A percentile compares a stretch with the other conserved stretches of the same genome.
These are phyloP conservation scores for Nitzschia putrida DNA, from an alignment of 108 stramenopile species.

Conservation along the genomic window DNA sequence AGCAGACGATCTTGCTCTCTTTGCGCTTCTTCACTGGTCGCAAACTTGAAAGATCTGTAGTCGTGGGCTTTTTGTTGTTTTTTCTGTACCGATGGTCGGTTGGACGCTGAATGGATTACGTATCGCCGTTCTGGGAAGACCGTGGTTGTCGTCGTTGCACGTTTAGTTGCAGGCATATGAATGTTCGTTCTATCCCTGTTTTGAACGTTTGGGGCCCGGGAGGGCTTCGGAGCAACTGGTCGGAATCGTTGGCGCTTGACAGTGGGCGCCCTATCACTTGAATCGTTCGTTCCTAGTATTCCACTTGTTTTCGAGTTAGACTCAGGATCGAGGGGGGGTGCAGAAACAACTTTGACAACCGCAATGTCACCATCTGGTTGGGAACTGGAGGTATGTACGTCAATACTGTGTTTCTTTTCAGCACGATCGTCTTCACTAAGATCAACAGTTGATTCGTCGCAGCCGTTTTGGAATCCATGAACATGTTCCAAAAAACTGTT, in stretches of 20 bases:
- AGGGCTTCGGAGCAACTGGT: background rate
- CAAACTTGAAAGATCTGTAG: background rate
- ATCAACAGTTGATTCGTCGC: background rate
- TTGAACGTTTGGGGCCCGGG: background rate
- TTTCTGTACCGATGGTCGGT: too few relatives aligned
- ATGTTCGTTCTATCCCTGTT: background rate
- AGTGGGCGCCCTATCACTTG: background rate
- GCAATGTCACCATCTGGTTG: background rate
- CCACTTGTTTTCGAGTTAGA: background rate
- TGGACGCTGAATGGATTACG: constrained; percentile 3
- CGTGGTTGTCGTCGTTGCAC: background rate
- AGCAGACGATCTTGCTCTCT: constrained; percentile 50
- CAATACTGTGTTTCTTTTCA: background rate
- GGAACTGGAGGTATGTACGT: background rate
- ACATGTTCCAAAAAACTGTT: constrained; percentile 21
- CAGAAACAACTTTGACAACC: background rate
- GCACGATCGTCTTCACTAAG: background rate
- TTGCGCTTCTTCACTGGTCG: constrained; percentile 33
- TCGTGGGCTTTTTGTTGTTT: background rate
- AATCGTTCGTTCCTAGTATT: background rate
- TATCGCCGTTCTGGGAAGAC: constrained; percentile 13
- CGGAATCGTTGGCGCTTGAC: background rate
- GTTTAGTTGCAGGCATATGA: background rate
- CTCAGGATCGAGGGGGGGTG: background rate
- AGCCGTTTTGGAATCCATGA: constrained; percentile 3